phyloP scores from a whole-genome alignment of 2,329 filamentous ascomycete species.

The Sporothrix mexicana region DNA sequence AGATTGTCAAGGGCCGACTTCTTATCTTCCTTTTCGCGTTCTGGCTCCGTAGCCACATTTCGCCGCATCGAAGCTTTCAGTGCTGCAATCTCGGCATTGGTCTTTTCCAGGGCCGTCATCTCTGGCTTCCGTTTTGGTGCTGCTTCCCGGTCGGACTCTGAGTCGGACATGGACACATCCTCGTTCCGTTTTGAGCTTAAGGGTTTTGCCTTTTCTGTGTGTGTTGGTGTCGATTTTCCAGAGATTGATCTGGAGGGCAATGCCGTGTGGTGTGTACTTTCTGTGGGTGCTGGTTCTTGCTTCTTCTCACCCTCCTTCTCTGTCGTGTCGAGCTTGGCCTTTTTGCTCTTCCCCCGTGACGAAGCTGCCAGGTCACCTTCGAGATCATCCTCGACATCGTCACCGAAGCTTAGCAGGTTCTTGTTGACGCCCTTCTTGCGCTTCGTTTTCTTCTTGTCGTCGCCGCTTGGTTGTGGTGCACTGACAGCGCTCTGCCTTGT shows the following conservation, averaged over 20 bases:
- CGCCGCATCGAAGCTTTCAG: constrained; percentile 83
- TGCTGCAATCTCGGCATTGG: constrained; percentile 80
- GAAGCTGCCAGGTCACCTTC: constrained; percentile 41
- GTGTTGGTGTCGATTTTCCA: not conserved
- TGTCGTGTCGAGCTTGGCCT: constrained; percentile 33
- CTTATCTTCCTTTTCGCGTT: constrained; percentile 58
- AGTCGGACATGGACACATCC: constrained; percentile 39
- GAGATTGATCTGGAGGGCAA: constrained; percentile 25
- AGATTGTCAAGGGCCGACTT: constrained; percentile 74
- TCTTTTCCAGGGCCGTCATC: constrained; percentile 66
- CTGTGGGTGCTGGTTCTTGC: not conserved
- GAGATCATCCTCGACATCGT: constrained; percentile 64
- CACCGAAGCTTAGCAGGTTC: constrained; percentile 78
- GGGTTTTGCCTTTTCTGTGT: not conserved
- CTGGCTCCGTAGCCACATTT: constrained; percentile 57
- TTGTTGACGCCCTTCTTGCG: constrained; percentile 67
- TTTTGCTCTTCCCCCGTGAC: constrained; percentile 42
- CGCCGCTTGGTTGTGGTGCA: constrained; percentile 43
- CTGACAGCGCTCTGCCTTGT: constrained; percentile 51
- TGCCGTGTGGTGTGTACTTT: constrained; percentile 3
- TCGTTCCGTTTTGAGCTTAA: constrained; percentile 29
- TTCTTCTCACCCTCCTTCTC: constrained; percentile 21
- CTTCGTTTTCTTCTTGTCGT: constrained; percentile 67
- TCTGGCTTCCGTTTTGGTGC: constrained; percentile 39
- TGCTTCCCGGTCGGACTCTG: constrained; percentile 40